Conservation (phyloP, 441 rosid species). For the Gossypium trilobum region DNA sequence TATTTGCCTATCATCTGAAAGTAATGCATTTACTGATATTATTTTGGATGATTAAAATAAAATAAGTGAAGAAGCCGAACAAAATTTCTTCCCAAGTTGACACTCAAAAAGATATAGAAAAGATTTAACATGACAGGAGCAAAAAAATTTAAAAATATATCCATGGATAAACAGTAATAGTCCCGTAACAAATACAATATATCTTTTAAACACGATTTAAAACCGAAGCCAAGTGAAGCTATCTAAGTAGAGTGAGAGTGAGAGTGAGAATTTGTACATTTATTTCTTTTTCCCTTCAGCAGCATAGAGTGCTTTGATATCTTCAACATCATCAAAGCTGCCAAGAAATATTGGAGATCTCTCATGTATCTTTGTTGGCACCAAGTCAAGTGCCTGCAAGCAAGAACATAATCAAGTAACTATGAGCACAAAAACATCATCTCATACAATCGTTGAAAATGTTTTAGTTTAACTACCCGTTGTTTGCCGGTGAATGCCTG, state of each 20-base stretch:
- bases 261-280: conserved; percentile 6
- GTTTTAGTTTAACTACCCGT: conserved; percentile 40
- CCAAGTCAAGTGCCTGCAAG: conserved; percentile 55
- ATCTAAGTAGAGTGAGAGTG: background rate
- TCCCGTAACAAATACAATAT: no score
- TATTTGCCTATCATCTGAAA: no score
- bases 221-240: background rate
- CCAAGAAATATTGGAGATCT: conserved; percentile 92
- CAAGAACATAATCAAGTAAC: background rate
- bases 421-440: background rate
- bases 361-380: conserved; percentile 68
- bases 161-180: no score
- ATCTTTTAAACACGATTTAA: background rate
- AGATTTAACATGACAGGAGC: no score
- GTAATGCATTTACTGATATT: no score
- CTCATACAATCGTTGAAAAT: no score
- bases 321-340: conserved; percentile 86
- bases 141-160: no score
- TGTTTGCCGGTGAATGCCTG: conserved; percentile 82
- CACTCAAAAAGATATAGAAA: no score
- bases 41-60: no score
- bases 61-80: no score
- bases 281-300: conserved; percentile 31
- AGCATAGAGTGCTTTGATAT: conserved; percentile 75
- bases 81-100: no score